Evolutionary conservation across 257 asterid genomes (phyloP).

Genomic region (Solanum acaule): DNA sequence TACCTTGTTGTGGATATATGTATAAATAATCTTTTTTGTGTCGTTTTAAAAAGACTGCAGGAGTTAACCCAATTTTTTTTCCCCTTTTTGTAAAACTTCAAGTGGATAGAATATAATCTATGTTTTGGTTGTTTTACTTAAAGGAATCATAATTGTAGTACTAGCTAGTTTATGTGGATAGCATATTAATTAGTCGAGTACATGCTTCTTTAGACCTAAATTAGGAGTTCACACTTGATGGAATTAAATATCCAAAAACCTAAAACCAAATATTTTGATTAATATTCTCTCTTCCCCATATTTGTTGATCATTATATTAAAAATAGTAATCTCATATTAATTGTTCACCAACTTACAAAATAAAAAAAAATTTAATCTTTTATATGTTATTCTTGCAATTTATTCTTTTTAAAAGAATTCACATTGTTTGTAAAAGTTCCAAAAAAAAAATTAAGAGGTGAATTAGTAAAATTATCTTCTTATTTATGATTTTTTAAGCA

Average conservation of each 20-base stretch:
- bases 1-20: not conserved
- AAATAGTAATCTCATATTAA: no score
- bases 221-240: not conserved
- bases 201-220: not conserved
- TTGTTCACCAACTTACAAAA: no score
- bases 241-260: not conserved
- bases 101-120: not conserved
- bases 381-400: no score
- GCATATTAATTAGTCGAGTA: not conserved
- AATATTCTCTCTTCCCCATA: no score
- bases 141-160: not conserved
- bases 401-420: no score
- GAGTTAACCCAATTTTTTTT: not conserved
- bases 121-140: not conserved
- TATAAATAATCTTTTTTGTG: no score
- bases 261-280: not conserved
- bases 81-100: not conserved
- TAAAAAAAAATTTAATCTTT: no score
- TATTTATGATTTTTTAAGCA: no score
- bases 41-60: not conserved
- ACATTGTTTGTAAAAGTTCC: no score
- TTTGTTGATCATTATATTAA: no score
- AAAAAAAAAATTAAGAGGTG: no score
- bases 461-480: no score
- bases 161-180: not conserved